A percentile compares a stretch with the other conserved stretches of the same genome.
Evolutionary conservation across 352 stramenopile genomes (phyloP).

Genomic region (Phytophthora fragariae): DNA sequence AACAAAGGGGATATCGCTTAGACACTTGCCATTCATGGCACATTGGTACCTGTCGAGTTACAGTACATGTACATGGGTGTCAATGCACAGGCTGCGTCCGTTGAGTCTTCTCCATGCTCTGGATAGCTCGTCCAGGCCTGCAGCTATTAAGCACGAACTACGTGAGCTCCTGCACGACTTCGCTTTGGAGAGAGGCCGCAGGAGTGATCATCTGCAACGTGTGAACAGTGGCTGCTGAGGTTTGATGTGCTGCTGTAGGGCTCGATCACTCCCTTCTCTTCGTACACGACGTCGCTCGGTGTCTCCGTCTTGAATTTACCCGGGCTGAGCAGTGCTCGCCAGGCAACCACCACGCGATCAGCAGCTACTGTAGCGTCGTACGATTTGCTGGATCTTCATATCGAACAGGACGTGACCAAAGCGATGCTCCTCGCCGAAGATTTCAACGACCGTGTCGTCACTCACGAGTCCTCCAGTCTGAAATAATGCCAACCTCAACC

Average conservation of each 20-base stretch:
- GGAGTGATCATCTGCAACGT: conserved; percentile 54
- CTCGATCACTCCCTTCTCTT: conserved; percentile 57
- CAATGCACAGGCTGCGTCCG: conserved; percentile 8
- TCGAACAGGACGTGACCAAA: conserved; percentile 46
- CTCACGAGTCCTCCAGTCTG: conserved; percentile 20
- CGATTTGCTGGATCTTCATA: conserved; percentile 56
- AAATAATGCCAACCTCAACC: neutral
- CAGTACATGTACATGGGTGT: neutral
- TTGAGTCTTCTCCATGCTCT: conserved; percentile 53
- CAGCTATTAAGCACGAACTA: conserved; percentile 44
- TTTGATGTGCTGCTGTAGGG: conserved; percentile 10
- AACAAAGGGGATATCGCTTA: no score
- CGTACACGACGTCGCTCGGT: conserved; percentile 48
- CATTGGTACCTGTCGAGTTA: no score
- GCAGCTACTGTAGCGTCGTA: conserved; percentile 49
- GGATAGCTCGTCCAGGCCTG: conserved; percentile 37
- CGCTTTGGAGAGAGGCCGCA: neutral
- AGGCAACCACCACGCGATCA: conserved; percentile 52
- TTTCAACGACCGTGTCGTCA: conserved; percentile 68
- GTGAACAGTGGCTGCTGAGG: conserved; percentile 37
- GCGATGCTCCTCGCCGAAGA: conserved; percentile 60
- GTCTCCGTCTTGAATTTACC: conserved; percentile 54
- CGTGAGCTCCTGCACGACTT: conserved; percentile 42
- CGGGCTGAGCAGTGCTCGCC: conserved; percentile 53
- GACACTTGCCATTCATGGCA: no score